These are phyloP conservation scores for Lentinula boryana DNA, from an alignment of 768 basidiomycete genomes.

Conservation along the genomic window DNA sequence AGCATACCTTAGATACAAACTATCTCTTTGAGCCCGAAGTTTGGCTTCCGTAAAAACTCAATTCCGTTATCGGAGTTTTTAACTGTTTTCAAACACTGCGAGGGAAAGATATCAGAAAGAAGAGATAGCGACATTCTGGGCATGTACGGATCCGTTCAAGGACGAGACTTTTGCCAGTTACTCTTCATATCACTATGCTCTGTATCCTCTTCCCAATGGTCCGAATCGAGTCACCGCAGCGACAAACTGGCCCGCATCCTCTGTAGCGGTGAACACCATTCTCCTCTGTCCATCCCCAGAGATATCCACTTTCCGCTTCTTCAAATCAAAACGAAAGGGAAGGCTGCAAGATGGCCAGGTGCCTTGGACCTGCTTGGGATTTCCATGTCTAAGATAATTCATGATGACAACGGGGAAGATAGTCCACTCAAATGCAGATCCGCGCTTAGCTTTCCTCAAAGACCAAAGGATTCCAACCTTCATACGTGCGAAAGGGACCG, in stretches of 20 bases:
- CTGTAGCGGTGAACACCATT: not conserved
- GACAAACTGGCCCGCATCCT: slow-evolving; percentile 2
- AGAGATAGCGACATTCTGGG: no score
- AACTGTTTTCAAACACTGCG: no score
- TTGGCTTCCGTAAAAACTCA: no score
- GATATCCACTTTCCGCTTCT: not conserved
- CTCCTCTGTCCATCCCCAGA: not conserved
- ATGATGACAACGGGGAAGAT: not conserved
- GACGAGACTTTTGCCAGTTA: not conserved
- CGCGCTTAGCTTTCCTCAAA: not conserved
- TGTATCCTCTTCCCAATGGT: not conserved
- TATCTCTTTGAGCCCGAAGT: no score
- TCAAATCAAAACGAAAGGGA: not conserved
- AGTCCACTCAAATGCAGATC: not conserved
- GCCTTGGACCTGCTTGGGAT: not conserved
- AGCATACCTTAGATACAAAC: no score
- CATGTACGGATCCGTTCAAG: no score
- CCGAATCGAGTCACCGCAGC: not conserved
- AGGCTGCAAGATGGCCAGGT: not conserved
- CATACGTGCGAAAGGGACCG: not conserved
- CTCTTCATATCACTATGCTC: not conserved
- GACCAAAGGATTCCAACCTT: not conserved
- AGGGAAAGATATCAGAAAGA: no score
- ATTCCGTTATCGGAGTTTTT: no score
- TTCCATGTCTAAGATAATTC: slow-evolving; percentile 1